Evolutionary conservation across 1,284 basidiomycete genomes (phyloP).

Genomic region (Cutaneotrichosporon cavernicola): DNA sequence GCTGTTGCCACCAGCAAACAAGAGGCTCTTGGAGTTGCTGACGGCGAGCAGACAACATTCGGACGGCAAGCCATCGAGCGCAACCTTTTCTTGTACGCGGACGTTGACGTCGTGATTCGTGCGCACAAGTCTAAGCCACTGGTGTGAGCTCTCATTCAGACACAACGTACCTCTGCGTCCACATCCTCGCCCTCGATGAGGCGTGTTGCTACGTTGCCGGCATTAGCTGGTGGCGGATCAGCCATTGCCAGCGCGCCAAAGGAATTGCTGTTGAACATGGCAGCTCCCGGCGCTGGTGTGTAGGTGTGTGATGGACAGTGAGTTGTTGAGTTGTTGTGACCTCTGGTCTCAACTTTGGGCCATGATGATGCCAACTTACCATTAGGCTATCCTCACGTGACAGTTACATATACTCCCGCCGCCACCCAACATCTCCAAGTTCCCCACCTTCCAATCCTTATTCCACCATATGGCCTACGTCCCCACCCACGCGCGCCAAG

Average conservation of each 20-base stretch:
- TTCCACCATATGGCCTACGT: conserved; percentile 31
- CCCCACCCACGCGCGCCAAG: conserved; percentile 39
- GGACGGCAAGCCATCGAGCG: conserved; percentile 43
- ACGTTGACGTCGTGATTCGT: conserved; percentile 52
- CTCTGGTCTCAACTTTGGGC: neutral
- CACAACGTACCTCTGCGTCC: conserved; percentile 42
- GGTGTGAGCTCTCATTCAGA: conserved; percentile 7
- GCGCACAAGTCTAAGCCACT: conserved; percentile 53
- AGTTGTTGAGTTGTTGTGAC: neutral
- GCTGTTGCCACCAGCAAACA: conserved; percentile 50
- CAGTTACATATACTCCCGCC: neutral
- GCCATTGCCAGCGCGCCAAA: conserved; percentile 42
- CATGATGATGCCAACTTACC: neutral
- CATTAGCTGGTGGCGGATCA: conserved; percentile 8
- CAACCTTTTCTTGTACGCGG: conserved; percentile 42
- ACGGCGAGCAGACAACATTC: conserved; percentile 53
- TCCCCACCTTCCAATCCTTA: neutral
- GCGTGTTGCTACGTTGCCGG: conserved; percentile 29
- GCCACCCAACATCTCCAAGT: conserved; percentile 9
- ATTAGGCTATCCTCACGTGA: neutral
- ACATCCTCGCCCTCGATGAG: conserved; percentile 45
- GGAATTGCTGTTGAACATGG: conserved; percentile 38
- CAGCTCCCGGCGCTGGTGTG: conserved; percentile 6
- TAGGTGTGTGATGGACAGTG: neutral
- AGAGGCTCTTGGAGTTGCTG: conserved; percentile 47